phyloP scores from a whole-genome alignment of 177 flowering plant species.

The Telopea speciosissima region DNA sequence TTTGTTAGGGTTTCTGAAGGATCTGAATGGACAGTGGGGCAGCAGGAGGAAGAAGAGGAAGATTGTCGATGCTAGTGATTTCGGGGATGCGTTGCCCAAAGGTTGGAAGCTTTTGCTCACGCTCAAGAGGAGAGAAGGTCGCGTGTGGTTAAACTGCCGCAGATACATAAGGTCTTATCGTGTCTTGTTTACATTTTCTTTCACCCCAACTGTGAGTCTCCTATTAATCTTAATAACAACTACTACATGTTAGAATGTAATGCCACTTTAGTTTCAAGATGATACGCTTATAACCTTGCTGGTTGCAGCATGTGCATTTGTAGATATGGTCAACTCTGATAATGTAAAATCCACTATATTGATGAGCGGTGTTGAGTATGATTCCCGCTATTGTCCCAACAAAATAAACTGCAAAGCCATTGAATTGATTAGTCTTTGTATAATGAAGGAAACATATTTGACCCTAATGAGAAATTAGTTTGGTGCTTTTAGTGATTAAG shows the following conservation, averaged over 20 bases:
- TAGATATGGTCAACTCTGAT: too few relatives aligned
- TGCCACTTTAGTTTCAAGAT: not conserved
- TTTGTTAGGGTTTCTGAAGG: constrained; percentile 46
- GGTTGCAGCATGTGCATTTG: too few relatives aligned
- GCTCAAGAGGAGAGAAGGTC: constrained; percentile 50
- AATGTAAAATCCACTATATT: too few relatives aligned
- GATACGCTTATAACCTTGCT: too few relatives aligned
- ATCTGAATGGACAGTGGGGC: constrained; percentile 63
- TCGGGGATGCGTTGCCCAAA: constrained; percentile 51
- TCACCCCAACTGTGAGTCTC: not conserved
- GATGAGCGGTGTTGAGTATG: not conserved
- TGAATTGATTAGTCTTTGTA: not conserved
- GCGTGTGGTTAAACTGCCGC: constrained; percentile 46
- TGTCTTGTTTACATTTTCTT: not conserved
- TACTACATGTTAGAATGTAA: not conserved
- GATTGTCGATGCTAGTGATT: constrained; percentile 57
- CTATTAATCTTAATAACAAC: not conserved
- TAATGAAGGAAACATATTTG: not conserved
- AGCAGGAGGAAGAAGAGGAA: constrained; percentile 68
- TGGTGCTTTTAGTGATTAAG: too few relatives aligned
- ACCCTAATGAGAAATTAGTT: not conserved
- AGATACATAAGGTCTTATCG: constrained; percentile 68
- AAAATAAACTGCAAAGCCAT: not conserved
- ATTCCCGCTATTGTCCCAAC: not conserved
- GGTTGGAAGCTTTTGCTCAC: constrained; percentile 75